Evolutionary conservation across 805 yeast species (phyloP), one percentile per base, ranked within the genome.

Genomic region (Wickerhamomyces strasburgensis): DNA sequence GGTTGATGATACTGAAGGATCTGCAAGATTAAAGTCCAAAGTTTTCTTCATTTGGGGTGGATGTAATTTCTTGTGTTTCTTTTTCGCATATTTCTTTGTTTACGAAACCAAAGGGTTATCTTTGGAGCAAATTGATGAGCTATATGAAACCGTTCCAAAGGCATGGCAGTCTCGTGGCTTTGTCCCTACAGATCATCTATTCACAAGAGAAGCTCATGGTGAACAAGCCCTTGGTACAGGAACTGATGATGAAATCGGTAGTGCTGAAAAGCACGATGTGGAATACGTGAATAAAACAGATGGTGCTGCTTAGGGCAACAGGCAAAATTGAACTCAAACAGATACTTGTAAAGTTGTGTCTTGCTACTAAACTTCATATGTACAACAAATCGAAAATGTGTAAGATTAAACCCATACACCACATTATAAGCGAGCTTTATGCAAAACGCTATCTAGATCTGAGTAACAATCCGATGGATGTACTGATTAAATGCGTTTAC

Each of bases 1-100:
- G 61, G 81, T 78, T 45, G 84, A 78, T 54, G 64, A 70, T 24
- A 85, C 83, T 21, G 53, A 67, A 35, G 80, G 77, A 48, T 72
- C 74, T 30, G 80, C 75, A 11, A 78, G 78, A 33, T 64, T 80
- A 40, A 80, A 80, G 11, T 70, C 75, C 36, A 75, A 73, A 48
- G 82, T 80, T 29, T 80, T 80, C 64, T 83, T 79, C 60, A 74
- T 83, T 33, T 83, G 88, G 85, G 89, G 88, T 28, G 78, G 80
- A 6, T 78, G 80, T 62, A 67, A 74, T 56, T 53, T 72, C 35
- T 64, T 76, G 46, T 69, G 79, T 34, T 64, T 73, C 60, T 62
- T 75, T 60, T 77, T 72, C 58, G 79, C 75, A 27, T 78, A 64
- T 62, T 64, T 71, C 61, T 64, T 64, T 45, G 73, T 78, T 46